Evolutionary conservation across 1,284 basidiomycete species (phyloP).

Genomic region (Ceratobasidium theobromae): DNA sequence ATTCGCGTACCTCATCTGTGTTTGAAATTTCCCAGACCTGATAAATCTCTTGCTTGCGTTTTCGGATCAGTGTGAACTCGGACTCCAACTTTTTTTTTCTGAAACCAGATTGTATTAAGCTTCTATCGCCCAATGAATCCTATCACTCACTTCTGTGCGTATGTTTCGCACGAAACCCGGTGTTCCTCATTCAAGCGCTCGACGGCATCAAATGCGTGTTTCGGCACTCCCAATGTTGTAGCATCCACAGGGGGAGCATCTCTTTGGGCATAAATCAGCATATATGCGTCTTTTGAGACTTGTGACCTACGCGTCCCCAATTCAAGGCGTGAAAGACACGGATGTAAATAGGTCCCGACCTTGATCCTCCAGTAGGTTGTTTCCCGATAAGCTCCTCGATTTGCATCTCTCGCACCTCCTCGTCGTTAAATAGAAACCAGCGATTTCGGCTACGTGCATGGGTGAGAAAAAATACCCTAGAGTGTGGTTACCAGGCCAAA

Average conservation of each 20-base stretch:
- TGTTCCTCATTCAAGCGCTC: slow-evolving; percentile 57
- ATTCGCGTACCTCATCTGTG: slow-evolving; percentile 49
- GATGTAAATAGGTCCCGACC: neutral
- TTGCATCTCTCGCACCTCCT: slow-evolving; percentile 44
- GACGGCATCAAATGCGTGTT: slow-evolving; percentile 56
- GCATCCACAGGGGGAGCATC: slow-evolving; percentile 21
- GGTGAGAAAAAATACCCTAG: neutral
- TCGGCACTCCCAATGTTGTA: slow-evolving; percentile 50
- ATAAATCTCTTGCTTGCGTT: slow-evolving; percentile 62
- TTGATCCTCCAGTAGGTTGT: neutral
- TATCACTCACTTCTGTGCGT: slow-evolving; percentile 51
- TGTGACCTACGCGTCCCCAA: neutral
- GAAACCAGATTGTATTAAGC: slow-evolving; percentile 47
- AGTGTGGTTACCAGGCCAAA: neutral
- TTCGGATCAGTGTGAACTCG: slow-evolving; percentile 44
- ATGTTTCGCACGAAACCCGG: slow-evolving; percentile 54
- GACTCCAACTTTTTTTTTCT: neutral
- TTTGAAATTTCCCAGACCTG: slow-evolving; percentile 58
- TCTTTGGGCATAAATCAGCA: slow-evolving; percentile 79
- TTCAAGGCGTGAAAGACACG: neutral
- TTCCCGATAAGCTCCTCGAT: slow-evolving; percentile 10
- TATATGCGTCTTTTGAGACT: slow-evolving; percentile 82
- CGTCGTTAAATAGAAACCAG: slow-evolving; percentile 94
- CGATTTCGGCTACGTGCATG: slow-evolving; percentile 54
- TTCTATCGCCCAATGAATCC: neutral